phyloP scores from a whole-genome alignment of 2,329 filamentous ascomycete genomes.

The Pleurostoma richardsiae region DNA sequence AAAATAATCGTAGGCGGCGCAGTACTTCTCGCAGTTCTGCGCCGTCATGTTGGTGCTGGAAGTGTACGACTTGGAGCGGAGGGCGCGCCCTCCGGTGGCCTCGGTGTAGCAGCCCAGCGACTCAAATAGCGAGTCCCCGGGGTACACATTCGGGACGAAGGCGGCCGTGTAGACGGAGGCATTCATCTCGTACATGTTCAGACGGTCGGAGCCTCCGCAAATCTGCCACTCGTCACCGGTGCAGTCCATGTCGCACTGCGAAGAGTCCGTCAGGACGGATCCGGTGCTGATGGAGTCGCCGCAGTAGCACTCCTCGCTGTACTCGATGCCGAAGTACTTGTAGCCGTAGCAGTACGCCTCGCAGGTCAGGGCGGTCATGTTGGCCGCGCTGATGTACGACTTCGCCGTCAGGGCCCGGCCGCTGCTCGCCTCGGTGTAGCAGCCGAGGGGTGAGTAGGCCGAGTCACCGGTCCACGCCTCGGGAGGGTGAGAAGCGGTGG shows the following conservation, averaged over 20 bases:
- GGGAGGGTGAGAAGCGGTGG: constrained; percentile 3
- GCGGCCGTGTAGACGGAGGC: constrained; percentile 10
- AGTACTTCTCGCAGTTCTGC: constrained; percentile 11
- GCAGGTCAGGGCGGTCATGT: constrained; percentile 9
- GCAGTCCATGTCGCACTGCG: constrained; percentile 11
- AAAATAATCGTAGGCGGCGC: constrained; percentile 12
- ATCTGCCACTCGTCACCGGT: constrained; percentile 9
- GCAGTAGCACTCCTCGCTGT: constrained; percentile 7
- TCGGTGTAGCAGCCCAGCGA: constrained; percentile 13
- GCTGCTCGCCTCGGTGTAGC: constrained; percentile 11
- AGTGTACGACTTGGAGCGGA: constrained; percentile 5
- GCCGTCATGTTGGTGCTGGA: constrained; percentile 7
- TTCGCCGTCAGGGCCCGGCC: constrained; percentile 6
- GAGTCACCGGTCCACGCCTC: constrained; percentile 12
- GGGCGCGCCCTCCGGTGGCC: constrained; percentile 10
- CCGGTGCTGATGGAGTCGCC: constrained; percentile 6
- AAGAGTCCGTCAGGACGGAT: constrained; percentile 1
- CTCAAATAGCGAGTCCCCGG: constrained; percentile 5
- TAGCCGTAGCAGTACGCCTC: constrained; percentile 10
- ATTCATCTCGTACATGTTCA: constrained; percentile 11
- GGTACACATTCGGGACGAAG: constrained; percentile 6
- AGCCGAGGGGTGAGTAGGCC: constrained; percentile 9
- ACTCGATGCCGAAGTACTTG: constrained; percentile 7
- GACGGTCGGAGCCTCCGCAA: constrained; percentile 10
- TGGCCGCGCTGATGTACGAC: constrained; percentile 5